Evolutionary conservation across 1,139 yeast species (phyloP).

Genomic region (Hemisphaericaspora xylofermentans): DNA sequence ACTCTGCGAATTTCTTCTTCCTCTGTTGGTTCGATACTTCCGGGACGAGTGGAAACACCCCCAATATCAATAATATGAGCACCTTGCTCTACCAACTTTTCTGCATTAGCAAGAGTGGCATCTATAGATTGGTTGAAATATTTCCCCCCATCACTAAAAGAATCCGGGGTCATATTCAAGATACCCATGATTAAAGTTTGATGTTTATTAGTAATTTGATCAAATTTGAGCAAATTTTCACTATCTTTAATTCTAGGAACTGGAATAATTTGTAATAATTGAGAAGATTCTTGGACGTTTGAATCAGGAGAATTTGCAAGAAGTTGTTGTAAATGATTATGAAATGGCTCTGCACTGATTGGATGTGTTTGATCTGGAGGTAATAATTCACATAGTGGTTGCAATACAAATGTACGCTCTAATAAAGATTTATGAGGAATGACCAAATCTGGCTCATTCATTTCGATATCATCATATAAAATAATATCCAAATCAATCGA

Average conservation of each 20-base stretch:
- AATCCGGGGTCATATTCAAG: constrained; percentile 88
- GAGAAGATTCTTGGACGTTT: constrained; percentile 46
- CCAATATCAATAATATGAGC: constrained; percentile 82
- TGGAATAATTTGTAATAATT: constrained; percentile 47
- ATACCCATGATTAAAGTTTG: constrained; percentile 76
- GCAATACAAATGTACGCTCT: constrained; percentile 85
- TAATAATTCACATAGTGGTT: constrained; percentile 81
- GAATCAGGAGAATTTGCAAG: constrained; percentile 35
- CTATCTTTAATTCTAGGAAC: constrained; percentile 25
- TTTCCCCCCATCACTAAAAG: constrained; percentile 90
- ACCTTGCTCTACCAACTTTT: constrained; percentile 52
- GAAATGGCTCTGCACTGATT: constrained; percentile 77
- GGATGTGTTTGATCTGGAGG: constrained; percentile 71
- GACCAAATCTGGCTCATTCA: constrained; percentile 57
- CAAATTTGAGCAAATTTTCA: constrained; percentile 37
- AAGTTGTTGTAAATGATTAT: constrained; percentile 63
- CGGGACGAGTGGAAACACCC: constrained; percentile 91
- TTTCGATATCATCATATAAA: constrained; percentile 59
- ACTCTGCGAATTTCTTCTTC: constrained; percentile 67
- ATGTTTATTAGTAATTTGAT: constrained; percentile 31
- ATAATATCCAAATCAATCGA: constrained; percentile 85
- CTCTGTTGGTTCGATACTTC: constrained; percentile 57
- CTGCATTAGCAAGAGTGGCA: constrained; percentile 36
- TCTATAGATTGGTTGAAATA: constrained; percentile 26
- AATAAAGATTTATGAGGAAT: constrained; percentile 88